Conservation (phyloP, 331 rosid genomes). For the Prunus yedoensis region DNA sequence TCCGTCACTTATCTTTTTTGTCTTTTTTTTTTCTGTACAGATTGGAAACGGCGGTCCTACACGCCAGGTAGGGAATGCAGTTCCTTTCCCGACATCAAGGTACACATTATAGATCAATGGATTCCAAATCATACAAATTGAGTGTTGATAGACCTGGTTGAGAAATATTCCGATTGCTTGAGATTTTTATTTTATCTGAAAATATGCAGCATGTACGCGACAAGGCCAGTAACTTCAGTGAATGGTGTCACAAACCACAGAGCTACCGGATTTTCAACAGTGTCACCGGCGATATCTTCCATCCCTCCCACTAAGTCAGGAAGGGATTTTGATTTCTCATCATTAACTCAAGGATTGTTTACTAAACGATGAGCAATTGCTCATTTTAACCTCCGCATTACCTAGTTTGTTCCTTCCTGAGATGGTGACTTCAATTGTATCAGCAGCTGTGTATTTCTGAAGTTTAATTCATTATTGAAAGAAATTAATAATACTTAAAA, state of each 20-base stretch:
- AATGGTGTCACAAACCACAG: conserved; percentile 20
- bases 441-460: too few species aligned
- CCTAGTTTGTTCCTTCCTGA: too few species aligned
- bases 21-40: conserved; percentile 4
- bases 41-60: conserved; percentile 14
- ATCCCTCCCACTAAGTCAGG: conserved; percentile 19
- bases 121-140: not conserved
- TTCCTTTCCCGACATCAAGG: conserved; percentile 15
- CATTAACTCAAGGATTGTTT: conserved; percentile 20
- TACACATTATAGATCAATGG: not conserved
- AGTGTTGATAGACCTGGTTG: not conserved
- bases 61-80: conserved; percentile 3
- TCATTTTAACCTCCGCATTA: not conserved
- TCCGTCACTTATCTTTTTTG: not conserved
- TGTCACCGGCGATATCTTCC: not conserved
- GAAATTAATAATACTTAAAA: too few species aligned
- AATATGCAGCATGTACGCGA: conserved; percentile 13
- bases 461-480: too few species aligned
- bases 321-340: conserved; percentile 23
- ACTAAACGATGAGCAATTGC: not conserved
- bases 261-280: not conserved
- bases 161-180: too few species aligned
- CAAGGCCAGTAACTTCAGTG: conserved; percentile 14
- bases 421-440: too few species aligned
- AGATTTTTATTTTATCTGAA: too few species aligned